A percentile compares a stretch with the other conserved stretches of the same genome.
Conservation (phyloP, 1,284 basidiomycete species). For the Ustilago esculenta region DNA sequence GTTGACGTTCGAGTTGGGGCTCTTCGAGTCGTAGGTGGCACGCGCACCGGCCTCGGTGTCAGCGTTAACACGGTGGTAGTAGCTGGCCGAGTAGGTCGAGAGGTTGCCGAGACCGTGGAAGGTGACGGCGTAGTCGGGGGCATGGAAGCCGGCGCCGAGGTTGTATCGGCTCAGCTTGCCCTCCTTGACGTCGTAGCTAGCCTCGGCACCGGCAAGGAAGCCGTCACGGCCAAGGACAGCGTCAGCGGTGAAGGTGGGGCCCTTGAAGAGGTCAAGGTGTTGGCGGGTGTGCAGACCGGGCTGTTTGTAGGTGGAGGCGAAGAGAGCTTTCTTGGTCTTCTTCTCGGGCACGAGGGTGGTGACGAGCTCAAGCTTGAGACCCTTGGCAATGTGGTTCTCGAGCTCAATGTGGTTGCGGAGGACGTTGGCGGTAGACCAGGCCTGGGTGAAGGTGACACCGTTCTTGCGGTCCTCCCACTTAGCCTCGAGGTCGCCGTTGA, state of each 20-base stretch:
- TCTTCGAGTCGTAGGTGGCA: slow-evolving; percentile 92
- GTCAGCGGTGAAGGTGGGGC: slow-evolving; percentile 95
- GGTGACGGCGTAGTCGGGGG: slow-evolving; percentile 95
- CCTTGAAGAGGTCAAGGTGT: slow-evolving; percentile 94
- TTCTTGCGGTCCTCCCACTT: slow-evolving; percentile 66
- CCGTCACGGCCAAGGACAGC: slow-evolving; percentile 89
- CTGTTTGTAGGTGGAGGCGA: slow-evolving; percentile 91
- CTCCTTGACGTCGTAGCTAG: slow-evolving; percentile 93
- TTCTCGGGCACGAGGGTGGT: slow-evolving; percentile 87
- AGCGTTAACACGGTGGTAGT: slow-evolving; percentile 94
- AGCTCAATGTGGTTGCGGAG: slow-evolving; percentile 88
- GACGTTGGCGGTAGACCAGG: slow-evolving; percentile 90
- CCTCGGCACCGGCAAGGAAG: slow-evolving; percentile 95
- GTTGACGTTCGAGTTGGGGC: slow-evolving; percentile 80
- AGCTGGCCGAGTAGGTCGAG: slow-evolving; percentile 91
- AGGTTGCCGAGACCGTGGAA: slow-evolving; percentile 94
- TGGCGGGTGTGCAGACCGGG: slow-evolving; percentile 93
- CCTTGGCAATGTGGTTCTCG: slow-evolving; percentile 97
- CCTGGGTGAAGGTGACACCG: slow-evolving; percentile 68
- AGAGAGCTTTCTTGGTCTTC: slow-evolving; percentile 74
- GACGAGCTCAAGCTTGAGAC: slow-evolving; percentile 89
- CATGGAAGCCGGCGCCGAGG: slow-evolving; percentile 90
- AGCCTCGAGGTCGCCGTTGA: slow-evolving; percentile 67
- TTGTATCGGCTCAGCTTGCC: slow-evolving; percentile 93
- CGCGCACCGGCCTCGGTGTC: slow-evolving; percentile 95